phyloP scores from a whole-genome alignment of 257 asterid species.

The Scutellaria baicalensis region DNA sequence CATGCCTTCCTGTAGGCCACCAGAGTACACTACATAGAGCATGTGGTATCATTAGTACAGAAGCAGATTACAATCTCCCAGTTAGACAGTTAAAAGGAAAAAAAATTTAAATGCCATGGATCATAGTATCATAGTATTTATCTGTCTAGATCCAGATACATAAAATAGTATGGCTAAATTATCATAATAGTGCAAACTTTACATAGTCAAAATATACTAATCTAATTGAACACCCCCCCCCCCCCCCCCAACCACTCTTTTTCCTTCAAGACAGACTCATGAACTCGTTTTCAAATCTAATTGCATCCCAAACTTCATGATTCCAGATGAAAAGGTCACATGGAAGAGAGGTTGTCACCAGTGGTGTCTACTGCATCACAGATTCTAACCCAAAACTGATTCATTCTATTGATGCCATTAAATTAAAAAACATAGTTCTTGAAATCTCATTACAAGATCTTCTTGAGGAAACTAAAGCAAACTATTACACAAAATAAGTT shows the following conservation, averaged over 20 bases:
- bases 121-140: neutral
- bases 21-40: slow-evolving; percentile 61
- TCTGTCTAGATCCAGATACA: neutral
- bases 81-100: neutral
- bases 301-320: neutral
- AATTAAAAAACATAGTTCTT: neutral
- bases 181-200: neutral
- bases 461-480: neutral
- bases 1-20: slow-evolving; percentile 99
- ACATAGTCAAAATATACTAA: neutral
- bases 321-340: neutral
- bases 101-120: neutral
- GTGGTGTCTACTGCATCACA: neutral
- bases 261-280: neutral
- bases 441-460: neutral
- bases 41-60: slow-evolving; percentile 21
- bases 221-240: neutral
- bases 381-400: neutral
- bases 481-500: neutral
- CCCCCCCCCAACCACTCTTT: too few relatives aligned
- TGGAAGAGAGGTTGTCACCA: neutral
- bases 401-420: neutral
- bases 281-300: neutral
- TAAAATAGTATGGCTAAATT: neutral
- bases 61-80: slow-evolving; percentile 8